phyloP scores from a whole-genome alignment of 441 rosid species.

The Biscutella laevigata region DNA sequence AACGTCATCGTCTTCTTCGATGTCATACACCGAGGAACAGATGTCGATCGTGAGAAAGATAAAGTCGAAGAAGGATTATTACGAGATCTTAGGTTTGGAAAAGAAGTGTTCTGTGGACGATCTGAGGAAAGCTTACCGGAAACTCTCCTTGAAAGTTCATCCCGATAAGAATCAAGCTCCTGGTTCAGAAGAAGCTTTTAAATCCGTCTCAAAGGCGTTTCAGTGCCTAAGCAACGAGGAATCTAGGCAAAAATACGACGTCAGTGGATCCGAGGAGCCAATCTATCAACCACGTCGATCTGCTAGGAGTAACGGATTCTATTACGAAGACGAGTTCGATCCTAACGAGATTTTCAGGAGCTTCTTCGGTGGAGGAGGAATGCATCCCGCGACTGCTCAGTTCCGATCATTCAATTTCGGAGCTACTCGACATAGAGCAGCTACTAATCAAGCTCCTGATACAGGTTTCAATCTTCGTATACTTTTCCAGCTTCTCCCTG shows the following conservation, averaged over 20 bases:
- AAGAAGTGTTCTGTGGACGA: constrained; percentile 63
- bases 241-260: constrained; percentile 55
- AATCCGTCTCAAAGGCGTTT: constrained; percentile 80
- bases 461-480: constrained; percentile 61
- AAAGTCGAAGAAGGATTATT: constrained; percentile 73
- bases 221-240: constrained; percentile 81
- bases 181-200: constrained; percentile 89
- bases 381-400: constrained; percentile 54
- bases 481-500: constrained; percentile 74
- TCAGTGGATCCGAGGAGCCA: constrained; percentile 73
- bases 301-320: constrained; percentile 34
- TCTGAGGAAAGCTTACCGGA: constrained; percentile 74
- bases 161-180: constrained; percentile 95
- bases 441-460: constrained; percentile 28
- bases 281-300: constrained; percentile 42
- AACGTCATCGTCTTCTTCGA: constrained; percentile 30
- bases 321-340: constrained; percentile 69
- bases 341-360: constrained; percentile 89
- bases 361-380: constrained; percentile 86
- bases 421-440: constrained; percentile 40
- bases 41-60: constrained; percentile 62
- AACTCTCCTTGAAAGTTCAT: constrained; percentile 82
- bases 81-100: constrained; percentile 82
- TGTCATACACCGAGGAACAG: constrained; percentile 62
- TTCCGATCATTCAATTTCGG: constrained; percentile 60